Conservation (phyloP, 1,284 basidiomycete species). For the Melampsora occidentalis region DNA sequence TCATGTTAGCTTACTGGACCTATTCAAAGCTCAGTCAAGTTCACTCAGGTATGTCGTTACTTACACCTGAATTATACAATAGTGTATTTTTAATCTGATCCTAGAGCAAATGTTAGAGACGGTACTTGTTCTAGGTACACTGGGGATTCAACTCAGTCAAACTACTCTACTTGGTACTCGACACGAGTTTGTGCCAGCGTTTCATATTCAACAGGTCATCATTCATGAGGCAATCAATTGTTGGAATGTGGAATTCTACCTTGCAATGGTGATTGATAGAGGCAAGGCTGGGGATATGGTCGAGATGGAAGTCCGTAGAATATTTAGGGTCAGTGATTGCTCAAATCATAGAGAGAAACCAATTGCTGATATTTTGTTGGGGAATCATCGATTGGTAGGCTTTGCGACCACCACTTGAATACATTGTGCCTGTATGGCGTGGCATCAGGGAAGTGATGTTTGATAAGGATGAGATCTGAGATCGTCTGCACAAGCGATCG, state of each 20-base stretch:
- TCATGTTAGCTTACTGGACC: conserved; percentile 2
- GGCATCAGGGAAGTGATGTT: conserved; percentile 34
- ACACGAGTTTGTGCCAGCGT: conserved; percentile 15
- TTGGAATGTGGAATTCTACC: conserved; percentile 38
- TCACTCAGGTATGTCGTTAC: conserved; percentile 18
- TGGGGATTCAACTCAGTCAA: conserved; percentile 34
- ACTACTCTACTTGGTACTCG: conserved; percentile 8
- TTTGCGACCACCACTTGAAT: conserved; percentile 23
- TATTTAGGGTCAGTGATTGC: not conserved
- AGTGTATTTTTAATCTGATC: not conserved
- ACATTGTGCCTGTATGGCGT: conserved; percentile 32
- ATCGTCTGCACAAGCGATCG: not conserved
- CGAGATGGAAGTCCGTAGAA: not conserved
- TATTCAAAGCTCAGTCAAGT: conserved; percentile 16
- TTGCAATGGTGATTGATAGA: conserved; percentile 29
- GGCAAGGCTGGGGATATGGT: not conserved
- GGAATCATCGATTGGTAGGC: not conserved
- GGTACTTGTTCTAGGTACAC: conserved; percentile 18
- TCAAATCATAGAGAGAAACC: not conserved
- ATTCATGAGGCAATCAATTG: conserved; percentile 42
- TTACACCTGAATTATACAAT: not conserved
- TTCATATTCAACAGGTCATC: conserved; percentile 31
- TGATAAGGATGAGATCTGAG: not conserved
- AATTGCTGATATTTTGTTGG: conserved; percentile 1
- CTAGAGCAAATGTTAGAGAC: conserved; percentile 8